These are phyloP conservation scores for Danielia oregonensis DNA, from an alignment of 805 yeast species.

Conservation along the genomic window DNA sequence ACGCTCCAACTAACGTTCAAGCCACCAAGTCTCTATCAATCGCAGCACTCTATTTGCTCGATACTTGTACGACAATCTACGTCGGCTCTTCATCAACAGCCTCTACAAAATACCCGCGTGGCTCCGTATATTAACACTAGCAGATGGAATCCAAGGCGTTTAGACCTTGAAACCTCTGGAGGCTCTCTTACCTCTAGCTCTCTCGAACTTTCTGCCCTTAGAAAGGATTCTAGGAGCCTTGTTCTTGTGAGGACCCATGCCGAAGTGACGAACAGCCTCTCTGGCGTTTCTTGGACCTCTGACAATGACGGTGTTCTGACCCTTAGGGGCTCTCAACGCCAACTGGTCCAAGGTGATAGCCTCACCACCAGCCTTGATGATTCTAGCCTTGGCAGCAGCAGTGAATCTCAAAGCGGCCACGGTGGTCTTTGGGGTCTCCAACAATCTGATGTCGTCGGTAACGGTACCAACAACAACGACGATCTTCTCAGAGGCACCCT, in stretches of 20 bases:
- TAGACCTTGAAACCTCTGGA: slow-evolving; percentile 99
- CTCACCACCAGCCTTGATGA: slow-evolving; percentile 99
- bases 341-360: slow-evolving; percentile 98
- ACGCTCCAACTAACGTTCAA: too few species aligned
- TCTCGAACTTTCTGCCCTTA: slow-evolving; percentile 99
- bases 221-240: slow-evolving; percentile 98
- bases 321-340: slow-evolving; percentile 99
- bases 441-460: slow-evolving; percentile 95
- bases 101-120: too few species aligned
- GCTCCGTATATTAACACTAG: too few species aligned
- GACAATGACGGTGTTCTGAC: slow-evolving; percentile 95
- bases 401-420: slow-evolving; percentile 99
- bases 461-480: slow-evolving; percentile 94
- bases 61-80: too few species aligned
- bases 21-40: too few species aligned
- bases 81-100: not conserved
- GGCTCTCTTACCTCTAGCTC: slow-evolving; percentile 99
- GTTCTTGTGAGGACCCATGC: slow-evolving; percentile 99
- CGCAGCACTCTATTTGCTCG: too few species aligned
- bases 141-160: slow-evolving; percentile 20
- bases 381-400: slow-evolving; percentile 97
- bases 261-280: slow-evolving; percentile 99
- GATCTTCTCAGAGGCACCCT: slow-evolving; percentile 85
- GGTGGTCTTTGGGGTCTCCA: slow-evolving; percentile 92
- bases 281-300: slow-evolving; percentile 99